Conservation (phyloP, 345 rosid genomes). For the Laguncularia racemosa region DNA sequence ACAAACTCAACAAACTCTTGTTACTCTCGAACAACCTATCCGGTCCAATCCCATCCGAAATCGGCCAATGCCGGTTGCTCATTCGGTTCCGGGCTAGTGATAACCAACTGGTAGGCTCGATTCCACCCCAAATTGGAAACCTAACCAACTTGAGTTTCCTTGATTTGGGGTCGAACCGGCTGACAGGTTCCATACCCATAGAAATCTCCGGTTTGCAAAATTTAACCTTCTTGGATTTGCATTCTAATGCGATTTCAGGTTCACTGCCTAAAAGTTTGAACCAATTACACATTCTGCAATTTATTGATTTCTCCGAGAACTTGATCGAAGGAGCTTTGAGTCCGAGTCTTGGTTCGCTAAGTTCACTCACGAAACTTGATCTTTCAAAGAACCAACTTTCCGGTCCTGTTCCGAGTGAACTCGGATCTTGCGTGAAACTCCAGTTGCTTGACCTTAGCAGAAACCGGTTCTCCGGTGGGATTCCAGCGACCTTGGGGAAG, state of each 20-base stretch:
- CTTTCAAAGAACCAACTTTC: slow-evolving; percentile 52
- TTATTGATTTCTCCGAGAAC: slow-evolving; percentile 62
- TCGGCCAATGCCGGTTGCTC: slow-evolving; percentile 63
- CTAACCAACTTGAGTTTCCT: slow-evolving; percentile 60
- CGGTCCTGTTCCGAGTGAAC: slow-evolving; percentile 55
- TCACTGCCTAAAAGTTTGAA: slow-evolving; percentile 39
- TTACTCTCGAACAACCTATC: slow-evolving; percentile 72
- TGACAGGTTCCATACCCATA: slow-evolving; percentile 51
- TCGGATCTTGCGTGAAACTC: slow-evolving; percentile 60
- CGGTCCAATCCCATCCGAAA: slow-evolving; percentile 51
- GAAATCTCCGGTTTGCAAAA: slow-evolving; percentile 55
- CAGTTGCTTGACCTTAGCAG: slow-evolving; percentile 69
- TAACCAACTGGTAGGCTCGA: slow-evolving; percentile 45
- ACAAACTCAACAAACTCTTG: slow-evolving; percentile 67
- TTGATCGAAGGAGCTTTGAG: slow-evolving; percentile 43
- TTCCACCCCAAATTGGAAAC: slow-evolving; percentile 54
- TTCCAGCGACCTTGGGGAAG: slow-evolving; percentile 56
- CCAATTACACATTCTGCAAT: slow-evolving; percentile 43
- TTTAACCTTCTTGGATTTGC: slow-evolving; percentile 72
- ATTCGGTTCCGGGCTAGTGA: slow-evolving; percentile 56
- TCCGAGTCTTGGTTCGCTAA: slow-evolving; percentile 50
- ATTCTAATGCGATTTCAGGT: slow-evolving; percentile 67
- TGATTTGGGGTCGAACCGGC: slow-evolving; percentile 61
- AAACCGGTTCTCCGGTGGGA: slow-evolving; percentile 50
- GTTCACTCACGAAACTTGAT: slow-evolving; percentile 62